These are phyloP conservation scores for Naganishia friedmannii DNA, from an alignment of 768 basidiomycete species.

Conservation along the genomic window DNA sequence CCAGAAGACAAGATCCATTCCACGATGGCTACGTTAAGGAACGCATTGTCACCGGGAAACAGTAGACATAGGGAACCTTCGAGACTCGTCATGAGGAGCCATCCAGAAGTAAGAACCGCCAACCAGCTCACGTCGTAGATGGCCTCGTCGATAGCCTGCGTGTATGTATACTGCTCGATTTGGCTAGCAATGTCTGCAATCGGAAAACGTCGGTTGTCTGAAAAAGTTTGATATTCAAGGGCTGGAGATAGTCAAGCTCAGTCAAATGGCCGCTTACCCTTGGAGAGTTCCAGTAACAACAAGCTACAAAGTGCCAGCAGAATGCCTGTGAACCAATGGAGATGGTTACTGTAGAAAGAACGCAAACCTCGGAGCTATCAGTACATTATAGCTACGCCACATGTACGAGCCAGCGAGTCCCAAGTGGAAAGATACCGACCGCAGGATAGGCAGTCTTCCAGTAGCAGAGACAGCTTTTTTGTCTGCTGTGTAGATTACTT, in stretches of 20 bases:
- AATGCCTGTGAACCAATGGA: slow-evolving; percentile 1
- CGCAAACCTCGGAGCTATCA: neutral
- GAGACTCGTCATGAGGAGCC: slow-evolving; percentile 10
- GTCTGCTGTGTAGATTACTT: neutral
- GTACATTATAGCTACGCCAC: neutral
- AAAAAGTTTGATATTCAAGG: neutral
- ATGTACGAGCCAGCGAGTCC: neutral
- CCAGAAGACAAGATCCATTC: slow-evolving; percentile 9
- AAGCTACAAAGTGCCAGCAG: slow-evolving; percentile 1
- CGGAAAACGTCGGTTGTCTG: neutral
- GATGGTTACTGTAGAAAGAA: neutral
- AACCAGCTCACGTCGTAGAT: slow-evolving; percentile 14
- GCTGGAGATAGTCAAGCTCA: too few species aligned
- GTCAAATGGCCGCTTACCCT: neutral
- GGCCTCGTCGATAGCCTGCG: neutral
- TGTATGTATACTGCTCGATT: neutral
- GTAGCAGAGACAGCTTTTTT: neutral
- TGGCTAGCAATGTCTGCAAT: neutral
- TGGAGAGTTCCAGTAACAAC: neutral
- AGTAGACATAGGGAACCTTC: slow-evolving; percentile 1
- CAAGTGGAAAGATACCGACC: neutral
- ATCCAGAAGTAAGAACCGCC: neutral
- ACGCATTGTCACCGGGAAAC: neutral
- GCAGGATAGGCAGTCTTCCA: neutral
- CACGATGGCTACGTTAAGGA: slow-evolving; percentile 4